Base-by-base conservation (phyloP, 2,329 filamentous ascomycete species). In the Sphaerulina musiva region DNA sequence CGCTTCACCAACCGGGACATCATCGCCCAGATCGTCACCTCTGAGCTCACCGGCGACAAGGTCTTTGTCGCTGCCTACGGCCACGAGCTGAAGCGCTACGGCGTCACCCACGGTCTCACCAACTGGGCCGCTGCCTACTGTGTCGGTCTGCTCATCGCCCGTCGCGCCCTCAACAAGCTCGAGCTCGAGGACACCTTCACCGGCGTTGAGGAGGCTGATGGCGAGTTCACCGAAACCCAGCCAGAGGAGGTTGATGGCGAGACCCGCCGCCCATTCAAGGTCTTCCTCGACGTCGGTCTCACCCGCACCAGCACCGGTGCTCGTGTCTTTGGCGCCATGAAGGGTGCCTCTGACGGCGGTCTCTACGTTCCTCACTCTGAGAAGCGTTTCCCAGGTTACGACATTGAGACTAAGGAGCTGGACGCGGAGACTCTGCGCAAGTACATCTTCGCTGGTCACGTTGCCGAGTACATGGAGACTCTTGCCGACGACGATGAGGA, bases 381-480 rank as follows among this genome's bases (percentile, higher is more conserved):
- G 84, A 96, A 93, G 84, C 92, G 93, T 70, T 98, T 98, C 89
- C 93, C 93, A 70, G 93, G 93, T 71, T 98, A 80, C 85, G 93
- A 98, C 75, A 88, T 95, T 32, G 93, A 98, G 82, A 78, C 80
- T 76, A 91, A 98, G 87, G 92, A 97, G 84, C 89, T 98, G 70
- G 93, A 98, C 70, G 83, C 90, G 70, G 93, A 98, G 77, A 87
- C 84, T 66, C 89, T 98, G 74, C 90, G 92, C 83, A 95, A 91
- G 82, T 98, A 98, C 87, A 98, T 98, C 83, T 92, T 89, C 77
- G 93, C 83, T 73, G 92, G 93, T 60, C 93, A 98, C 84, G 89
- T 98, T 64, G 91, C 92, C 68, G 93, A 98, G 85, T 98, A 98
- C 86, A 98, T 98, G 93, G 93, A 98, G 86, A 93, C 87, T 57